These are phyloP conservation scores for Lentinus brumalis DNA, from an alignment of 768 basidiomycete species.

Conservation along the genomic window DNA sequence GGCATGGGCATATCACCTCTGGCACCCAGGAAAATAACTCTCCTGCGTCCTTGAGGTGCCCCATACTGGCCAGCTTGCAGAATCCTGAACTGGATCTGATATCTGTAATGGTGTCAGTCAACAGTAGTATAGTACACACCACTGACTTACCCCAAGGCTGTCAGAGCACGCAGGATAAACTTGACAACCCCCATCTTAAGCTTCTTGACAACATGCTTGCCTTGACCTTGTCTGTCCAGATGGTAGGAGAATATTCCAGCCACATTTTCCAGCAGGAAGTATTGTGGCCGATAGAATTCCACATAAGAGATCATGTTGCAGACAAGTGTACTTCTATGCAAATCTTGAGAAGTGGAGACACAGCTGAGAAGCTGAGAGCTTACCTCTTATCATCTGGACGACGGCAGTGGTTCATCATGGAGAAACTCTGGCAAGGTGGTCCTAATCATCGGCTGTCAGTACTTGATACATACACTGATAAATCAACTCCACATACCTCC, in stretches of 20 bases:
- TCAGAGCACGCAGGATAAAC: constrained; percentile 59
- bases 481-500: constrained; percentile 50
- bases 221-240: constrained; percentile 42
- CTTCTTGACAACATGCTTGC: constrained; percentile 33
- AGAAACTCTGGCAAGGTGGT: constrained; percentile 78
- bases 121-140: not conserved
- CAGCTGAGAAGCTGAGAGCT: not conserved
- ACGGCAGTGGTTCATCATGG: constrained; percentile 62
- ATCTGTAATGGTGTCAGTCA: constrained; percentile 39
- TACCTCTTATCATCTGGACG: constrained; percentile 48
- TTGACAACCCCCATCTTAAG: constrained; percentile 65
- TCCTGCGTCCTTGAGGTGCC: constrained; percentile 63
- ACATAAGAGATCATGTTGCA: constrained; percentile 73
- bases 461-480: not conserved
- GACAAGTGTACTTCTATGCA: constrained; percentile 56
- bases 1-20: constrained; percentile 59
- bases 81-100: constrained; percentile 66
- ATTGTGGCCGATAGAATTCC: constrained; percentile 63
- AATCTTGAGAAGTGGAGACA: not conserved
- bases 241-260: constrained; percentile 56
- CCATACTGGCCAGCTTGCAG: constrained; percentile 76
- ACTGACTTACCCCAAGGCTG: constrained; percentile 59
- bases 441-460: constrained; percentile 39
- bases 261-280: constrained; percentile 77
- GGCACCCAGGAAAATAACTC: constrained; percentile 72